These are phyloP conservation scores for Scheffersomyces illinoinensis DNA, from an alignment of 1,139 yeast genomes.

Conservation along the genomic window DNA sequence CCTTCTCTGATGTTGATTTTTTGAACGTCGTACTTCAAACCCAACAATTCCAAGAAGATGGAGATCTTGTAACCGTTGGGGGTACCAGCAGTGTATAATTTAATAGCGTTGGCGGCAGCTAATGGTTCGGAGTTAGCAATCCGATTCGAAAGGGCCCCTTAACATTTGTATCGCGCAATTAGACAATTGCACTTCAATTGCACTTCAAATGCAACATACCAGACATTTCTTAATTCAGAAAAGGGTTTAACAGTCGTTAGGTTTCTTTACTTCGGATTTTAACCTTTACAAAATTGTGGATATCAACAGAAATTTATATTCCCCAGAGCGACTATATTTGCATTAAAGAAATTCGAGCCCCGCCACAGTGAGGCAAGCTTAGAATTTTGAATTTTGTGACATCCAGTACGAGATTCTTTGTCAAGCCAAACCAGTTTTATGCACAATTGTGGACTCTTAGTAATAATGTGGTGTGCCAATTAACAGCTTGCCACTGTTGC, in stretches of 20 bases:
- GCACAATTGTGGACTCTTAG: no score
- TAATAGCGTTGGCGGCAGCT: neutral
- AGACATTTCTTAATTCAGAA: neutral
- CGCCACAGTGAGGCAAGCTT: neutral
- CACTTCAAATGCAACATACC: neutral
- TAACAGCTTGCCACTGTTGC: no score
- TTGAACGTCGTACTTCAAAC: constrained; percentile 46
- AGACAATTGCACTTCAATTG: neutral
- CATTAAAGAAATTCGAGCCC: neutral
- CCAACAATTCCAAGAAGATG: constrained; percentile 47
- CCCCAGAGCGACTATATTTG: neutral
- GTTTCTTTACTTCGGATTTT: neutral
- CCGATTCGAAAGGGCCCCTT: neutral
- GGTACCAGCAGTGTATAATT: constrained; percentile 45
- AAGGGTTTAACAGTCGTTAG: neutral
- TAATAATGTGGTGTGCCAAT: no score
- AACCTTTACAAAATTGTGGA: neutral
- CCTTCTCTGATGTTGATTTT: constrained; percentile 38
- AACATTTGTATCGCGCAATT: neutral
- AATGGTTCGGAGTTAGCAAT: neutral
- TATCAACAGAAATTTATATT: neutral
- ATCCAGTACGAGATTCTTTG: neutral
- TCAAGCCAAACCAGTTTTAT: neutral
- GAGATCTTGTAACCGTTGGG: constrained; percentile 60
- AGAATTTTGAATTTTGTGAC: neutral